A percentile compares a stretch with the other conserved stretches of the same genome.
Evolutionary conservation across 2,329 filamentous ascomycete genomes (phyloP).

Genomic region (Fusarium sulawesiense): DNA sequence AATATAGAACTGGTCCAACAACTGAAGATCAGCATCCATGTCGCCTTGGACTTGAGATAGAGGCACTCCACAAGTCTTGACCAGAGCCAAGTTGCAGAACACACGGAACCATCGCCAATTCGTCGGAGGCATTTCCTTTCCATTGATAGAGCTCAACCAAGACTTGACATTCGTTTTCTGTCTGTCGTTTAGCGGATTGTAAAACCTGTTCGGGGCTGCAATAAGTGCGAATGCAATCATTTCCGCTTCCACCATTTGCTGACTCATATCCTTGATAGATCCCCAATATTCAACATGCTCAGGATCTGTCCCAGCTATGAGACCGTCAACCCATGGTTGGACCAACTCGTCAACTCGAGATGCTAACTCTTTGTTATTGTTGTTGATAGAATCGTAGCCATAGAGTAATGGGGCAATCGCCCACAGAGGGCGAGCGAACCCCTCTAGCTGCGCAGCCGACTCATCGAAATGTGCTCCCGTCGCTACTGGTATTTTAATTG

Average conservation of each 20-base stretch:
- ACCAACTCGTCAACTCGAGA: slow-evolving; percentile 17
- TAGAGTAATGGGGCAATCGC: slow-evolving; percentile 56
- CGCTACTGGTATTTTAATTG: slow-evolving; percentile 52
- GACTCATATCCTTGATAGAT: slow-evolving; percentile 57
- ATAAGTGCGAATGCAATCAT: slow-evolving; percentile 62
- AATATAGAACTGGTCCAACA: slow-evolving; percentile 59
- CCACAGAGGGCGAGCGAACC: slow-evolving; percentile 57
- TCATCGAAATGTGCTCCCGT: slow-evolving; percentile 59
- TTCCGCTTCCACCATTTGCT: slow-evolving; percentile 67
- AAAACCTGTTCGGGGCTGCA: slow-evolving; percentile 52
- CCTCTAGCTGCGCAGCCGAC: slow-evolving; percentile 58
- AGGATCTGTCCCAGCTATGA: slow-evolving; percentile 50
- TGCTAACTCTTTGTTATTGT: slow-evolving; percentile 34
- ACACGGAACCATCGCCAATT: slow-evolving; percentile 67
- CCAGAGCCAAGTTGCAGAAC: slow-evolving; percentile 60
- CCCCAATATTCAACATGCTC: slow-evolving; percentile 60
- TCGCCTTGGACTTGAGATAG: slow-evolving; percentile 48
- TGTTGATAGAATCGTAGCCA: slow-evolving; percentile 44
- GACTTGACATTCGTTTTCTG: slow-evolving; percentile 51
- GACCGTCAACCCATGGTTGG: slow-evolving; percentile 50
- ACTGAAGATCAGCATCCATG: slow-evolving; percentile 56
- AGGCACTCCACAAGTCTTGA: slow-evolving; percentile 55
- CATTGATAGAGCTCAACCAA: slow-evolving; percentile 59
- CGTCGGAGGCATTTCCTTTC: slow-evolving; percentile 58
- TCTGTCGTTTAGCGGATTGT: slow-evolving; percentile 47